A percentile compares a stretch with the other conserved stretches of the same genome.
These are phyloP conservation scores for Stagonosporopsis cucurbitacearum DNA, from an alignment of 2,329 filamentous ascomycete species.

Conservation along the genomic window DNA sequence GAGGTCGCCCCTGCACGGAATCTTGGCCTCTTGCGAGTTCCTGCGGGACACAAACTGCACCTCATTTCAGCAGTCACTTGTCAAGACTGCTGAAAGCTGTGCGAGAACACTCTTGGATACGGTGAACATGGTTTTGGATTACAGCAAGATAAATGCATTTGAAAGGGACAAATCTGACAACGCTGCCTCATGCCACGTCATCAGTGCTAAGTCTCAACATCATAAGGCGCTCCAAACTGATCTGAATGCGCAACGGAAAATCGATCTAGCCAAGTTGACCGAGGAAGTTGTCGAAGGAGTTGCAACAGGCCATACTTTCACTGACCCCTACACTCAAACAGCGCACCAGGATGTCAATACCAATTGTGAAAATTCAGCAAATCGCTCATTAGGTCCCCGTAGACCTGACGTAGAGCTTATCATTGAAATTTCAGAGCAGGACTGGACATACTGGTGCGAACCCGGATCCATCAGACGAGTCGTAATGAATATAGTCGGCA, in stretches of 20 bases:
- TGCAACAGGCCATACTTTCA: slow-evolving; percentile 54
- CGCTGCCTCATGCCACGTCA: not conserved
- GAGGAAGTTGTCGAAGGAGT: slow-evolving; percentile 63
- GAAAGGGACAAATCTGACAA: slow-evolving; percentile 42
- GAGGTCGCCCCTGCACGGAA: slow-evolving; percentile 50
- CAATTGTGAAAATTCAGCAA: not conserved
- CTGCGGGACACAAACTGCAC: slow-evolving; percentile 51
- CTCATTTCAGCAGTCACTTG: slow-evolving; percentile 49
- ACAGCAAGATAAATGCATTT: slow-evolving; percentile 27
- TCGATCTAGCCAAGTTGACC: slow-evolving; percentile 55
- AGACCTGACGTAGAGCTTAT: slow-evolving; percentile 49
- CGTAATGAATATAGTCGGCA: slow-evolving; percentile 34
- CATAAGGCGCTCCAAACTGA: slow-evolving; percentile 28
- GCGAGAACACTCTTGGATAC: slow-evolving; percentile 57
- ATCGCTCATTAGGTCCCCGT: not conserved
- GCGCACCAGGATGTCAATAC: not conserved
- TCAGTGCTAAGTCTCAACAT: not conserved
- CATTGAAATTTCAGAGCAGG: slow-evolving; percentile 51
- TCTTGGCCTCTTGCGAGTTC: slow-evolving; percentile 54
- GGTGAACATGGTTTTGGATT: slow-evolving; percentile 34
- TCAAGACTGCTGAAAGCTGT: slow-evolving; percentile 57
- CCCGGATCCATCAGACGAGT: slow-evolving; percentile 26
- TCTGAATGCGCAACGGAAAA: slow-evolving; percentile 43
- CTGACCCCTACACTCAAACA: slow-evolving; percentile 26
- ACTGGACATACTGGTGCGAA: slow-evolving; percentile 42